Evolutionary conservation across 345 rosid genomes (phyloP).

Genomic region (Acer yangbiense): DNA sequence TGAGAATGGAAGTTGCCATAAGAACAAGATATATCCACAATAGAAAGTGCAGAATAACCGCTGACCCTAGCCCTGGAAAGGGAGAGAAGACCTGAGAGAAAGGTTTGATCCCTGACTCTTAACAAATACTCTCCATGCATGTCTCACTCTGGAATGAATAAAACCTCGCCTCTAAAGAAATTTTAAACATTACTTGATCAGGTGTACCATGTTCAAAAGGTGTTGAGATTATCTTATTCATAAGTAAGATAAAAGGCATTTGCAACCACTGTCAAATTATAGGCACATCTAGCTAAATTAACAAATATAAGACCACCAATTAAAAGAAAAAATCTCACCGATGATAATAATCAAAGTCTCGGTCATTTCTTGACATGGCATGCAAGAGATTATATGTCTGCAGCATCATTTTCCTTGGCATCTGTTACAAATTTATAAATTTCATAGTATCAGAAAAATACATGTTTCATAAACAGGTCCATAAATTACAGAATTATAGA

Average conservation of each 20-base stretch:
- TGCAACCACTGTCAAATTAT: background rate
- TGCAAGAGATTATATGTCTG: conserved; percentile 94
- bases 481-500: background rate
- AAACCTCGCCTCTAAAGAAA: conserved; percentile 6
- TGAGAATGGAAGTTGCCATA: background rate
- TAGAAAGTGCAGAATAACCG: background rate
- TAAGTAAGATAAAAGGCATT: too few relatives aligned
- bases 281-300: conserved; percentile 1
- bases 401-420: conserved; percentile 97
- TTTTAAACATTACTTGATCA: background rate
- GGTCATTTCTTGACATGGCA: conserved; percentile 87
- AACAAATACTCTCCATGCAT: background rate
- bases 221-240: background rate
- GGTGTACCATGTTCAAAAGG: background rate
- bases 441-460: conserved; percentile 12
- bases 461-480: background rate
- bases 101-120: background rate
- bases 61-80: background rate
- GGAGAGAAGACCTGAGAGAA: background rate
- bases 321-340: conserved; percentile 54
- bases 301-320: conserved; percentile 13
- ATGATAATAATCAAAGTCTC: conserved; percentile 98
- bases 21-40: conserved; percentile 3
- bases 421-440: conserved; percentile 48
- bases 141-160: background rate